phyloP scores from a whole-genome alignment of 352 stramenopile species.

The Aphanomyces invadans region DNA sequence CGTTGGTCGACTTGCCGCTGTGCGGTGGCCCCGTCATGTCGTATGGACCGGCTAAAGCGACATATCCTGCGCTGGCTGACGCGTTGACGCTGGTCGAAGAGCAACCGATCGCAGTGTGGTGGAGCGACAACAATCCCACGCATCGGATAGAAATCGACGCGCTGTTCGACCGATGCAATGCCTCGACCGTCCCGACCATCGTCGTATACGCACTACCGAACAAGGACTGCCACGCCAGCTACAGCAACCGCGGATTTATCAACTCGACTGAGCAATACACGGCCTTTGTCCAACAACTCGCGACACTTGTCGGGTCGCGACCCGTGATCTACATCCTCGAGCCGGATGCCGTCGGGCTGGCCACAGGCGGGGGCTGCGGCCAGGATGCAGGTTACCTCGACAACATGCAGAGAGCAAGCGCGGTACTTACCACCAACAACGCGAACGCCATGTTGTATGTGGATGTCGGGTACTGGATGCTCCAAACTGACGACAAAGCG shows the following conservation, averaged over 20 bases:
- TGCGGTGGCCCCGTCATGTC: conserved; percentile 15
- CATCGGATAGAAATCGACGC: conserved; percentile 26
- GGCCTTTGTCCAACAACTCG: conserved; percentile 27
- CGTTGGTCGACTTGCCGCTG: conserved; percentile 1
- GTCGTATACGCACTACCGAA: conserved; percentile 33
- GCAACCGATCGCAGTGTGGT: conserved; percentile 41
- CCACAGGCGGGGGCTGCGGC: conserved; percentile 23
- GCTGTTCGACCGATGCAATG: neutral
- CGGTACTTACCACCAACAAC: conserved; percentile 25
- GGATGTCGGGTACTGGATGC: conserved; percentile 32
- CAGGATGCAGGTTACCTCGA: conserved; percentile 25
- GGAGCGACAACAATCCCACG: conserved; percentile 37
- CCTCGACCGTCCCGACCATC: conserved; percentile 17
- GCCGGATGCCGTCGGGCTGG: conserved; percentile 28
- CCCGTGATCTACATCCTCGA: conserved; percentile 33
- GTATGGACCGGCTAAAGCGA: conserved; percentile 25
- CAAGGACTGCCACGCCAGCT: conserved; percentile 32
- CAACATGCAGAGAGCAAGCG: conserved; percentile 21
- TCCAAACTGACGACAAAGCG: conserved; percentile 26
- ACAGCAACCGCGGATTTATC: conserved; percentile 28
- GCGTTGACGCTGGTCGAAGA: conserved; percentile 31
- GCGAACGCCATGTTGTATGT: conserved; percentile 29
- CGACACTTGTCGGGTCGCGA: conserved; percentile 12
- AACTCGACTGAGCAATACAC: conserved; percentile 29
- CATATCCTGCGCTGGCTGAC: conserved; percentile 33